Conservation (phyloP, 768 basidiomycete species). For the Cystobasidium ongulense region DNA sequence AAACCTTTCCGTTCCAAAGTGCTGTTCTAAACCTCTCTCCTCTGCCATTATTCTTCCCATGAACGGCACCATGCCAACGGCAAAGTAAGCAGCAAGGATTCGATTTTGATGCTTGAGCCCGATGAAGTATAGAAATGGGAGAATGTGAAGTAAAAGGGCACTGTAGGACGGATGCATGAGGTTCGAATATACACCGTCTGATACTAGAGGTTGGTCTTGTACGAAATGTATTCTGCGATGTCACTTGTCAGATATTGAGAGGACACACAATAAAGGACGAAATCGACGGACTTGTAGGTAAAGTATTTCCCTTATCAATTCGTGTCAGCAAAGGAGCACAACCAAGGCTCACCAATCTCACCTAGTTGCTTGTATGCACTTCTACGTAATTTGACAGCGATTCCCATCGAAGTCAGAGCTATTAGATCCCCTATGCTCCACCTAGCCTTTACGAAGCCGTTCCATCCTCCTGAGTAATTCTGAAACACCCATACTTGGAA, state of each 20-base stretch:
- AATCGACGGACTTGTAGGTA: not conserved
- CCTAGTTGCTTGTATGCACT: not conserved
- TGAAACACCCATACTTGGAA: not conserved
- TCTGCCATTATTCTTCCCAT: not conserved
- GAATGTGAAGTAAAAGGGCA: not conserved
- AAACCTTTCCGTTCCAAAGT: not conserved
- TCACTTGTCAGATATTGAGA: not conserved
- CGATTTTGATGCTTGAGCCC: not conserved
- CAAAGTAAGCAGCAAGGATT: not conserved
- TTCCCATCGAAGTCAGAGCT: not conserved
- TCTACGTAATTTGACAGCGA: not conserved
- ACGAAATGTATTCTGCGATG: not conserved
- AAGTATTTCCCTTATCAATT: no score
- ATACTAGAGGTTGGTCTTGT: not conserved
- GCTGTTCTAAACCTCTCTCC: not conserved
- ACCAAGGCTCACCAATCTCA: no score
- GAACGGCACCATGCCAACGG: not conserved
- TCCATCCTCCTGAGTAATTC: not conserved
- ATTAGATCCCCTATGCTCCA: not conserved
- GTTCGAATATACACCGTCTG: not conserved
- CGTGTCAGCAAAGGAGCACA: no score
- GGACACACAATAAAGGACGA: not conserved
- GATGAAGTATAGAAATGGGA: not conserved
- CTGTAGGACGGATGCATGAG: not conserved
- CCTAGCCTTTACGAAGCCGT: not conserved